Base-by-base conservation (phyloP, 805 yeast genomes). In the Candida tallmaniae region DNA sequence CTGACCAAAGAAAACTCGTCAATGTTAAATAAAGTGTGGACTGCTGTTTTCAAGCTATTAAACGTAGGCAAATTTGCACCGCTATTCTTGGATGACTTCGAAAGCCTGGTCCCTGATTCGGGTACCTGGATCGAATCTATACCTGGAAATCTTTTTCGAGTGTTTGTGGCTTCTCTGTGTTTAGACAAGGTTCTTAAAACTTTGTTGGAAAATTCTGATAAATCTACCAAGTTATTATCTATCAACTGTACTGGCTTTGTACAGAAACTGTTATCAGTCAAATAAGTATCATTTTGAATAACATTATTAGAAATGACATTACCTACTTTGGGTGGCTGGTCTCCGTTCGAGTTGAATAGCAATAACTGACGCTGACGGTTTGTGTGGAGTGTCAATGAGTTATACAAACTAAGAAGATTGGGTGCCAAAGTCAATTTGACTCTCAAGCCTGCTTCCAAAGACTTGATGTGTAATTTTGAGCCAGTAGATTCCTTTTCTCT, bases 401-500 rank as follows among this genome's bases (percentile, higher is more conserved):
- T 62, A 49, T 73, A 73, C 14, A 74, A 51, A 3, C 63, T 52
- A 4, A 66, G 53, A 27, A 74, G 44, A 20, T 70, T 62, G 6
- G 74, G 69, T 4, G 69, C 69, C 32, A 68, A 40, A 0, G 78
- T 63, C n/a, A 74, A 48, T 30, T 74, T 62, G 3, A 74, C 67
- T 36, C 67, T 62, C 4, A 76, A 62, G 13, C 74, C 75, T 2
- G 77, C 74, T 23, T 75, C 74, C 14, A 74, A 50, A 9, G 76
- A 74, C 39, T 61, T 65, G 9, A 61, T 47, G 36, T 65, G 69
- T 15, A 62, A 50, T 36, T 64, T 65, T 9, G 26, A 14, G 7
- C 8, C 11, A 5, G 21, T 6, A 7, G 28, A 23, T 9, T 31
- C 15, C 12, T 17, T 28, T 23, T 47, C 50, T n/a, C n/a, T n/a